Base-by-base conservation (phyloP, 257 asterid genomes). In the Solanum okadae region DNA sequence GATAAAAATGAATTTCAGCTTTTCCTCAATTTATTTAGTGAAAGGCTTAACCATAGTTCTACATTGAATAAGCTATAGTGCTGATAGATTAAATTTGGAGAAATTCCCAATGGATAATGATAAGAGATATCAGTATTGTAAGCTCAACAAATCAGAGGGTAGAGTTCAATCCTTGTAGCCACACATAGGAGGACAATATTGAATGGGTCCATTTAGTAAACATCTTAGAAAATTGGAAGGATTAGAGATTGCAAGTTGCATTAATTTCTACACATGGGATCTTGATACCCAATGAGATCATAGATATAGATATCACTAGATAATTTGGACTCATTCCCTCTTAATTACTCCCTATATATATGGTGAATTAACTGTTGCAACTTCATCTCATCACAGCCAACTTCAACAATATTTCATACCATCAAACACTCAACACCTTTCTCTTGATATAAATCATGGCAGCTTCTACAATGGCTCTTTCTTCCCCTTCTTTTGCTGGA, bases 381-480 rank as follows among this genome's bases (percentile, higher is more conserved):
- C 44, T 52, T 83, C 72, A 44, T 18, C 42, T 83, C 86, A 56
- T 33, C 73, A 75, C 73, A 49, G 1, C 27, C 71, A 46, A 27
- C 73, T 83, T 83, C 42, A 38, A 49, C 86, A 68, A 27, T 70
- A 79, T 6, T 15, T 79, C 27, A 81, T 0, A 25, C 8, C 59
- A 15, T 31, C 67, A 29, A 82, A 6, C 37, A 42, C 86, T 82
- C 2, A 31, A 31, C 0, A 42, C 49, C 76, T 67, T 56, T 61
- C 75, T 61, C 56, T 56, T 38, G n/a, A 23, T 83, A 20, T 31
- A 83, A 56, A 40, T 35, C 8, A 25, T 88, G 90, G 86, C 90
- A 10, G 87, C 88, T 16, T 22, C 90, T 11, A 84, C 90, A 88
- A 88, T 83, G 88, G 90, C 88, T 84, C 90, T 88, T 59, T 88